phyloP scores from a whole-genome alignment of 2,329 filamentous ascomycete genomes.

The Diaporthe sp. region DNA sequence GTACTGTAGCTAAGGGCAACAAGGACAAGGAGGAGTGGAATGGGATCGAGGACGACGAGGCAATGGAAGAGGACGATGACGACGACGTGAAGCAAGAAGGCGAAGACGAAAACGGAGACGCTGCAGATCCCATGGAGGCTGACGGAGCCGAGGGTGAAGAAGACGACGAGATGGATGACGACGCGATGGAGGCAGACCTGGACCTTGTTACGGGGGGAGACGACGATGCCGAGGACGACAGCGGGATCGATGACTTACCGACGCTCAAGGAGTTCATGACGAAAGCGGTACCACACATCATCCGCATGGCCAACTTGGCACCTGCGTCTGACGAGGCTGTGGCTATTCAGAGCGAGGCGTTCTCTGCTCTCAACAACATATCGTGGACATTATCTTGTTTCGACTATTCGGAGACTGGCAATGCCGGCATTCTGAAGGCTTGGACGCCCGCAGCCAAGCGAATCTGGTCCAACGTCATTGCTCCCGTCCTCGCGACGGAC shows the following conservation, averaged over 20 bases:
- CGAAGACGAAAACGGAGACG: conserved; percentile 31
- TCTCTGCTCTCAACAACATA: conserved; percentile 76
- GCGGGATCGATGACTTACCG: conserved; percentile 64
- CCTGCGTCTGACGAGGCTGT: conserved; percentile 57
- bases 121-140: conserved; percentile 53
- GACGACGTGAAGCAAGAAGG: conserved; percentile 41
- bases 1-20: conserved; percentile 61
- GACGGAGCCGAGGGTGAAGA: conserved; percentile 47
- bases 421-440: conserved; percentile 63
- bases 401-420: conserved; percentile 69
- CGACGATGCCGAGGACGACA: conserved; percentile 57
- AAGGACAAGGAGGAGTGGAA: conserved; percentile 56
- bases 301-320: conserved; percentile 60
- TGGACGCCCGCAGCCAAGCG: conserved; percentile 68
- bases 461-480: conserved; percentile 71
- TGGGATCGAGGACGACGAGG: conserved; percentile 56
- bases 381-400: conserved; percentile 75
- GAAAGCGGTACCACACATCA: conserved; percentile 62
- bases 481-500: conserved; percentile 70
- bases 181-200: conserved; percentile 75
- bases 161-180: conserved; percentile 54
- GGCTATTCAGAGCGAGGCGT: conserved; percentile 65
- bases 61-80: conserved; percentile 52
- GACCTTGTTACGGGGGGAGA: conserved; percentile 70
- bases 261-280: conserved; percentile 64